phyloP scores from a whole-genome alignment of 2,329 filamentous ascomycete species.

The Claviceps humidiphila region DNA sequence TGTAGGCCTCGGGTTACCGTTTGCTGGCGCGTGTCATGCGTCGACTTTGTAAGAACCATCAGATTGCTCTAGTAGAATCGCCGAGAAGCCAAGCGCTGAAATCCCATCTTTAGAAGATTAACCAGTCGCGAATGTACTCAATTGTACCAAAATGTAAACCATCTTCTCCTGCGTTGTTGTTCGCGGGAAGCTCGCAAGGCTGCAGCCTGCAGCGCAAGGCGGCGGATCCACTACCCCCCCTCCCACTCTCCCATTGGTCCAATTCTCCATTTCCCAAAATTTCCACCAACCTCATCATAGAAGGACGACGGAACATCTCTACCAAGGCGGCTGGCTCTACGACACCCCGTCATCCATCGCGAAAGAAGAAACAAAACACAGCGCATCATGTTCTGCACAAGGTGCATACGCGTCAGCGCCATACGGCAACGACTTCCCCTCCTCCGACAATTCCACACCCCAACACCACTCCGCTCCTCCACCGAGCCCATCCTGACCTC shows the following conservation, averaged over 20 bases:
- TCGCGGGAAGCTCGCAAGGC: background rate
- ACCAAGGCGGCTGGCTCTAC: background rate
- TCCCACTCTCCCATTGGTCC: constrained; percentile 2
- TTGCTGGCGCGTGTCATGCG: background rate
- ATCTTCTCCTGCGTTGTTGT: background rate
- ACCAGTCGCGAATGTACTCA: background rate
- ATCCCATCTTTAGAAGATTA: constrained; percentile 13
- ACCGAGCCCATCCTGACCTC: constrained; percentile 25
- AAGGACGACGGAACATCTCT: background rate
- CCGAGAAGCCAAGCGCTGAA: background rate
- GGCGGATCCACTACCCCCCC: background rate
- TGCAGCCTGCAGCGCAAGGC: background rate
- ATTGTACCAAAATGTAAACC: background rate
- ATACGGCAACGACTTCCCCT: constrained; percentile 17
- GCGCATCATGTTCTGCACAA: constrained; percentile 26
- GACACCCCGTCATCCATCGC: background rate
- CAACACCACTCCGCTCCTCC: constrained; percentile 19
- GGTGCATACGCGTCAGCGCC: constrained; percentile 35
- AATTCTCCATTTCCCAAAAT: constrained; percentile 4
- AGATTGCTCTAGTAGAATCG: background rate
- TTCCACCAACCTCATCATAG: background rate
- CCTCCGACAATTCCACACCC: constrained; percentile 28
- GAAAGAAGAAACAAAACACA: background rate
- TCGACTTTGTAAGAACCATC: background rate
- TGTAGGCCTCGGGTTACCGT: background rate